A percentile compares a stretch with the other conserved stretches of the same genome.
These are phyloP conservation scores for Yamadazyma nakazawae DNA, from an alignment of 805 yeast species.

Conservation along the genomic window DNA sequence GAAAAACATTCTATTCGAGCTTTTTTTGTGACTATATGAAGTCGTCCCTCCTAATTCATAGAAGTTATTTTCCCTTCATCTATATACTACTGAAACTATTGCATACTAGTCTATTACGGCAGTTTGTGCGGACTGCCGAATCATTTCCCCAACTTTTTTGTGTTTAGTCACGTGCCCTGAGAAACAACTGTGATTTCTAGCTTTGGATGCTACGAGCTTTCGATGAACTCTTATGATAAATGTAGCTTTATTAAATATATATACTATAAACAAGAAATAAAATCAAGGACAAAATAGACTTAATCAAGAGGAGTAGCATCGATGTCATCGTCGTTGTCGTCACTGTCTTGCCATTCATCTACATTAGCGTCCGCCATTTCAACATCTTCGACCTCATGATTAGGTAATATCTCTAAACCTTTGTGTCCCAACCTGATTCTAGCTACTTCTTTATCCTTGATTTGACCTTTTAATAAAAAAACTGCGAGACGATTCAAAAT, in stretches of 20 bases:
- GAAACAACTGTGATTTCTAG: not conserved
- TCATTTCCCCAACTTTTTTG: too few species aligned
- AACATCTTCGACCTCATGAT: slow-evolving; percentile 63
- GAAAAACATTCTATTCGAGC: too few species aligned
- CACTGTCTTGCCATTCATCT: slow-evolving; percentile 57
- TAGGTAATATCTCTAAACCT: slow-evolving; percentile 79
- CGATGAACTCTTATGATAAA: not conserved
- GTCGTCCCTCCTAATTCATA: too few species aligned
- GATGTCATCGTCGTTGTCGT: slow-evolving; percentile 43
- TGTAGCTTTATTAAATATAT: not conserved
- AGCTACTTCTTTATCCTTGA: slow-evolving; percentile 86
- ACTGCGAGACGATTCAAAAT: slow-evolving; percentile 86
- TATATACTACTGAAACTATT: too few species aligned
- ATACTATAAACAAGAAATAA: slow-evolving; percentile 4
- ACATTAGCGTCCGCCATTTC: slow-evolving; percentile 55
- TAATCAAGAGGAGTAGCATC: slow-evolving; percentile 8
- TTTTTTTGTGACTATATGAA: too few species aligned
- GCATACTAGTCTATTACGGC: too few species aligned
- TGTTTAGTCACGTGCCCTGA: not conserved
- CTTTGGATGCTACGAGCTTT: not conserved
- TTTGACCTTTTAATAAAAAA: slow-evolving; percentile 81
- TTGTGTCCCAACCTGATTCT: slow-evolving; percentile 53
- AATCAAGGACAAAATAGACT: not conserved
- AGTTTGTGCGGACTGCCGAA: too few species aligned
- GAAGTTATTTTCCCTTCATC: too few species aligned